Base-by-base conservation (phyloP, 768 basidiomycete species). In the Russula sp. region DNA sequence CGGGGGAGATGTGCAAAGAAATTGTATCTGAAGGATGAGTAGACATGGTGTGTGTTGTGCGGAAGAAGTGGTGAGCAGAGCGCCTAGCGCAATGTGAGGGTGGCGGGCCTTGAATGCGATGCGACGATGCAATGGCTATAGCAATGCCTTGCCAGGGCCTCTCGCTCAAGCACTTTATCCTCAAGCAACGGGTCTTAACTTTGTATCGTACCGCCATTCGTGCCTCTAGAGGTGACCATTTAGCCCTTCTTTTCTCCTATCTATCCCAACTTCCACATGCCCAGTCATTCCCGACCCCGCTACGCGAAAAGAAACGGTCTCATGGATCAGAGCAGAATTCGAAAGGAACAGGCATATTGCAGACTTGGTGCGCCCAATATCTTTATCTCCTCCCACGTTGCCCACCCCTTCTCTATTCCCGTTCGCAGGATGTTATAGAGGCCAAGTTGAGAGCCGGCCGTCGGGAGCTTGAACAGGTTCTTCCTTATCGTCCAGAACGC, bases 121-220 rank as follows among this genome's bases (percentile, higher is more conserved):
- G 41, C 38, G 42, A 55, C 35, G 52, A 2, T 25, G 29, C 36
- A 7, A 1, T 20, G 25, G 36, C 50, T 16, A 36, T 50, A 59
- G 14, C 52, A 29, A 29, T 29, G 25, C 25, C 25, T 29, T 29
- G 25, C 25, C 25, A 29, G 25, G 25, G 25, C 36, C 65, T 78
- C 58, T 82, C 84, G 39, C 80, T 91, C 72, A 87, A 79, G 73
- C 87, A 91, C 73, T 91, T 90, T 69, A 80, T 92, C 68, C 79
- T 91, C 60, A 79, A 79, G 61, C 81, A 84, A 63, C 75, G 79
- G 69, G 83, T 80, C 20, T 69, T 90, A 48, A 70, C 75, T 64
- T 74, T 90, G 51, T 91, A 90, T 73, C 82, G 88, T 59, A 71
- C 76, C 56, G 80, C 82, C n/a, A 78, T 90, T 66, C 83, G 88